These are phyloP conservation scores for Fusarium proliferatum DNA, from an alignment of 2,329 filamentous ascomycete species.

Conservation along the genomic window DNA sequence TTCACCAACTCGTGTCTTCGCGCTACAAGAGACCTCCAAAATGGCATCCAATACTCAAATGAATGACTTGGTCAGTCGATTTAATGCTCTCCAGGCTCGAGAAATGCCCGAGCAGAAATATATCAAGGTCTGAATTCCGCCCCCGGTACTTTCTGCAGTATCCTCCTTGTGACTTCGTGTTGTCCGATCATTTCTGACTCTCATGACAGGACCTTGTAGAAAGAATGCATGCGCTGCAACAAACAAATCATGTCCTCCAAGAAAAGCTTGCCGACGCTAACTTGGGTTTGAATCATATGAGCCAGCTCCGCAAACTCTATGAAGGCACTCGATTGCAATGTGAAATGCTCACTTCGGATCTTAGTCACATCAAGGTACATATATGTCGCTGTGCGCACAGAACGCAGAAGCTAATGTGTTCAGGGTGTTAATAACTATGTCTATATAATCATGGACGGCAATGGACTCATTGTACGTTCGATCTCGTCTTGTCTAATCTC, in stretches of 20 bases:
- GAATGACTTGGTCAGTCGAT: background rate
- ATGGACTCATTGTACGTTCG: conserved; percentile 66
- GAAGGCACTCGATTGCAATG: background rate
- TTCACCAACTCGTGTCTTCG: conserved; percentile 3
- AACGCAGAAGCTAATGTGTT: conserved; percentile 30
- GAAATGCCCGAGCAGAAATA: background rate
- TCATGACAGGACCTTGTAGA: background rate
- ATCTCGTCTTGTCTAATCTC: background rate
- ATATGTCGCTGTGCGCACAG: conserved; percentile 17
- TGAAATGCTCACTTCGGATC: conserved; percentile 40
- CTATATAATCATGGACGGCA: conserved; percentile 70
- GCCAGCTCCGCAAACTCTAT: background rate
- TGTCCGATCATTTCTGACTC: background rate
- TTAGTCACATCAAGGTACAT: conserved; percentile 17
- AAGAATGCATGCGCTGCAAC: background rate
- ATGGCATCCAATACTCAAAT: background rate
- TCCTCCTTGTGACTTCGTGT: background rate
- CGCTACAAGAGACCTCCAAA: background rate
- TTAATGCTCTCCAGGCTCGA: background rate
- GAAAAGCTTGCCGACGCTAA: background rate
- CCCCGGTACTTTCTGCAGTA: background rate
- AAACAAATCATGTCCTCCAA: background rate
- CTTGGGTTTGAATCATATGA: background rate
- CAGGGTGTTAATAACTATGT: conserved; percentile 69
- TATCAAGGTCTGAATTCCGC: background rate